Base-by-base conservation (phyloP, 177 flowering plant species). In the Tripterygium wilfordii region DNA sequence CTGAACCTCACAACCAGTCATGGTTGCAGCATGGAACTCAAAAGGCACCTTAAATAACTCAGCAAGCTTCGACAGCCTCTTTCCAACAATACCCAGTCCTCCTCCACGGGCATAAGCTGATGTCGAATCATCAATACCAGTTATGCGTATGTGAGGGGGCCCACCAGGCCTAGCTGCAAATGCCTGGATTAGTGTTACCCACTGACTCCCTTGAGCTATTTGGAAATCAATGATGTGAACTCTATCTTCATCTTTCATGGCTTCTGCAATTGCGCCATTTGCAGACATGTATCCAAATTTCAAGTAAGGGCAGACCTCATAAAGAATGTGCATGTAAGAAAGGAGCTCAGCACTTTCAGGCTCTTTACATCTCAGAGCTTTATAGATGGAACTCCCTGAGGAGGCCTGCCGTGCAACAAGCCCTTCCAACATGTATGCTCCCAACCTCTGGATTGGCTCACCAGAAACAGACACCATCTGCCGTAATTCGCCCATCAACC, bases 241-340 rank as follows among this genome's bases (percentile, higher is more conserved):
- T 51, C 62, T 38, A 15, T 57, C 46, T 60, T 78, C 82, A 46
- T 74, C 66, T 57, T 72, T 82, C 77, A 82, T 70, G 14, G 88
- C 88, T 55, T 82, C 85, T 8, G 80, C 82, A 52, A 82, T 82
- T 26, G 80, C 88, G 3, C 78, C 88, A 61, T 82, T 79, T 26
- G 85, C 82, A 1, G 88, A 69, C 80, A 74, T 76, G 67, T 74
- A 76, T 1, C 78, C 88, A 30, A 82, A 82, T 35, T 82, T 82
- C 54, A 71, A 76, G 61, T 76, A 82, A 0, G 88, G 88, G 49
- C 85, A 79, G 16, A 68, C 73, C 60, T 82, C 80, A 26, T 65
- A 72, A 6, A 82, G 72, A 36, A 67, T 66, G 56, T 78, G 78
- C 82, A 71, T 73, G 33, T 76, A 71, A 8, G 78, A 74, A 9